Evolutionary conservation across 495 filamentous ascomycete genomes (phyloP), one percentile per base, ranked within the genome.

Genomic region (Sordaria brevicollis): DNA sequence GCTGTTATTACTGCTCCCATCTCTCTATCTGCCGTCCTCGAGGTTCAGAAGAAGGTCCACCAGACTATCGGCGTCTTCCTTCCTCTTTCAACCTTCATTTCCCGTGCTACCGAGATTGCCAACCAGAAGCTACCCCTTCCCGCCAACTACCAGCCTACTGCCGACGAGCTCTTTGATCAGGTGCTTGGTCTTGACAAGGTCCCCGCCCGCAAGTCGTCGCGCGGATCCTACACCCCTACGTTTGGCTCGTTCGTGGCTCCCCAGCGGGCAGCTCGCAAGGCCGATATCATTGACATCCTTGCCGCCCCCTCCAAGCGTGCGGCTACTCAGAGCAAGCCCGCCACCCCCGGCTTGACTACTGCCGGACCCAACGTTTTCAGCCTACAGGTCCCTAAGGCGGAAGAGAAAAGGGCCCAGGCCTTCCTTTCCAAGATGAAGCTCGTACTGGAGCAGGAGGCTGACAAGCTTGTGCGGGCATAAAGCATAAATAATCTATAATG

Each of bases 91-190:
- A 92, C 91, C 1, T 97, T 97, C 82, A 87, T 99, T 73, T 85
- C 88, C 65, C 88, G 93, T 37, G 95, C 95, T 35, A 86, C 90
- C 4, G 89, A 93, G 68, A 75, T 95, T 39, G 95, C 95, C 17
- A 98, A 97, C 79, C 89, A 94, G 54, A 86, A 90, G 36, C 86
- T 97, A 4, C 96, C 96, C 7, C 83, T 86, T 15, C 84, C 89
- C 3, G 79, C 86, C 65, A 82, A 76, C 69, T 80, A 83, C 35
- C 84, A 87, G 72, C 89, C 89, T 29, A 88, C 90, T 2, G 81
- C 89, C 6, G 88, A 95, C 74, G 93, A 97, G 72, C 85, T 99
- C 7, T 97, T 98, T 79, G 87, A 97, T 75, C 87, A 94, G 75
- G 82, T 99, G 17, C 86, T 99, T 11, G 94, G 94, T 29, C 79